Base-by-base conservation (phyloP, 768 basidiomycete species). In the Trametes villosa region DNA sequence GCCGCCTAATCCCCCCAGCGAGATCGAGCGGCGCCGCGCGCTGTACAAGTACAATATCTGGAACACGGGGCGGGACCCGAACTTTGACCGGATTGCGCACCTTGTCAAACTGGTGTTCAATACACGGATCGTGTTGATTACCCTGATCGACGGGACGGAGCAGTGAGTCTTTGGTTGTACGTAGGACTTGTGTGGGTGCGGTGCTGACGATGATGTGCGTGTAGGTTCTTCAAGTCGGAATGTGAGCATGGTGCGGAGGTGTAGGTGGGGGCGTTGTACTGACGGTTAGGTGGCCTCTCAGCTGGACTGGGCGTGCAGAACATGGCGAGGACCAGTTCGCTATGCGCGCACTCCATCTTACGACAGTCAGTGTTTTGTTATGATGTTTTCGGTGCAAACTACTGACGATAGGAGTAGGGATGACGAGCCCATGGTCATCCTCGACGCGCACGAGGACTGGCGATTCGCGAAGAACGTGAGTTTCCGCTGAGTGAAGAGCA, bases 61-160 rank as follows among this genome's bases (percentile, higher is more conserved):
- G 83, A 86, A 91, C 64, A 95, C 94, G 0, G 86, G 87, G 17
- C 79, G 87, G 9, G 96, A 98, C 71, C 78, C 85, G 63, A 96
- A 96, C 71, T 97, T 98, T 70, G 95, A 97, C 73, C 85, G 96
- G 18, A 96, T 97, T 64, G 92, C 88, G 17, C 94, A 96, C 72
- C 83, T 98, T 27, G 91, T 91, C 38, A 96, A 96, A 75, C 78
- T 97, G 40, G 96, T 98, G 8, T 98, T 98, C 74, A 90, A 83
- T 68, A 91, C 94, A 2, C 92, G 91, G 71, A 87, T 90, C 15
- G 94, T 96, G 2, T 72, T 86, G 24, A 91, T 98, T 22, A 85
- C 89, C 9, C 76, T 96, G 36, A 81, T 94, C 20, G 94, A 96
- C 70, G 86, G 86, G 15, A 85, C 87, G 44, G 89, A 91, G 60